phyloP scores from a whole-genome alignment of 208 protist species.

The Novymonas esmeraldas region DNA sequence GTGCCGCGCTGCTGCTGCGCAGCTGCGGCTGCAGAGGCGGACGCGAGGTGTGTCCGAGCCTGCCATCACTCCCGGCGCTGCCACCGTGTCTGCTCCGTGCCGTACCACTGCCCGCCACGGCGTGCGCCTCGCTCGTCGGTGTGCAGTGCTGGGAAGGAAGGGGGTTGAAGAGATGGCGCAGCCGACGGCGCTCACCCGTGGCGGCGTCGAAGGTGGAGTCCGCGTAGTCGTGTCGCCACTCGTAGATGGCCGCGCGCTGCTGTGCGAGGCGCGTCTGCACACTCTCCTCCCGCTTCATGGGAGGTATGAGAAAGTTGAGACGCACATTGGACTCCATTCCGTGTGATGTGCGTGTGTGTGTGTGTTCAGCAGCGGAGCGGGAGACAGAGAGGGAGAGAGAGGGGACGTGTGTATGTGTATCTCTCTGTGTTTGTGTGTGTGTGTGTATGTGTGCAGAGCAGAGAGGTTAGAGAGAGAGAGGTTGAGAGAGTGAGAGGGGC shows the following conservation, averaged over 20 bases:
- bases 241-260: slow-evolving; percentile 50
- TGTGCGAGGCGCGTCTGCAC: slow-evolving; percentile 24
- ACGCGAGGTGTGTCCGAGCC: too few species aligned
- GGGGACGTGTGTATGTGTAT: too few species aligned
- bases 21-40: too few species aligned
- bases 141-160: slow-evolving; percentile 19
- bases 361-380: too few species aligned
- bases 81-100: not conserved
- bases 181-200: slow-evolving; percentile 14
- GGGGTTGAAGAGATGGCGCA: slow-evolving; percentile 15
- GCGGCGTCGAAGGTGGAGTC: slow-evolving; percentile 26
- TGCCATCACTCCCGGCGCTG: not conserved
- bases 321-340: slow-evolving; percentile 29
- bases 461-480: too few species aligned
- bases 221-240: slow-evolving; percentile 39
- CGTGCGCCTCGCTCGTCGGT: too few species aligned
- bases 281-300: slow-evolving; percentile 21
- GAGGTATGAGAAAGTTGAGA: slow-evolving; percentile 49
- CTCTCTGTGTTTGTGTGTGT: too few species aligned
- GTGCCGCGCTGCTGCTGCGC: not conserved
- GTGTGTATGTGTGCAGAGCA: too few species aligned
- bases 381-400: too few species aligned
- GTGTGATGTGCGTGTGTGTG: too few species aligned
- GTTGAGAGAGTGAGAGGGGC: too few species aligned
- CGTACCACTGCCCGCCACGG: not conserved